Conservation (phyloP, 2,329 filamentous ascomycete genomes). For the Stylonectria norvegica region DNA sequence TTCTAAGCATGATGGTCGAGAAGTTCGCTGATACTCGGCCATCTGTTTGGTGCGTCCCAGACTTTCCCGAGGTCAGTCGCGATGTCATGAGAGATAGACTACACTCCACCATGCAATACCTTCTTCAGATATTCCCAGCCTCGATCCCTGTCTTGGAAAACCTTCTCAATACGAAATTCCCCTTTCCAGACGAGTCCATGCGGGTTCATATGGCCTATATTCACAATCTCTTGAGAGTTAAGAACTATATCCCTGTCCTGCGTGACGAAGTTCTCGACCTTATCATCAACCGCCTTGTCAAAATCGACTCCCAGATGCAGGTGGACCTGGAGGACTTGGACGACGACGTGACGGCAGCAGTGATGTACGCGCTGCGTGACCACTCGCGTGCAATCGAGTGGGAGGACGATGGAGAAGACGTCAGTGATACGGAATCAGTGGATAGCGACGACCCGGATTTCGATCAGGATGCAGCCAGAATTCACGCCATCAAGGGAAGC, state of each 20-base stretch:
- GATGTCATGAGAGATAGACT: constrained; percentile 67
- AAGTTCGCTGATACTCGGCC: constrained; percentile 61
- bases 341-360: constrained; percentile 75
- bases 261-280: constrained; percentile 77
- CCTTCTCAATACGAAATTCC: constrained; percentile 66
- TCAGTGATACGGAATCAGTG: constrained; percentile 68
- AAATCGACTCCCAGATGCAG: constrained; percentile 94
- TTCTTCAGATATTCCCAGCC: constrained; percentile 79
- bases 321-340: constrained; percentile 89
- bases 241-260: constrained; percentile 73
- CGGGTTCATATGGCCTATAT: constrained; percentile 85
- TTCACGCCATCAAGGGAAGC: constrained; percentile 73
- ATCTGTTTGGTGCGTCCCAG: constrained; percentile 46
- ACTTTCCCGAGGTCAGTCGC: constrained; percentile 58
- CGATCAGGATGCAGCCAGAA: constrained; percentile 58
- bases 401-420: constrained; percentile 57
- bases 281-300: constrained; percentile 82
- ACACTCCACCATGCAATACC: constrained; percentile 70
- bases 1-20: constrained; percentile 76
- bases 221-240: constrained; percentile 74
- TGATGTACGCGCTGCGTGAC: constrained; percentile 51
- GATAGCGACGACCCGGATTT: constrained; percentile 67
- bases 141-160: constrained; percentile 67
- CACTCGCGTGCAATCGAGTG: constrained; percentile 29
- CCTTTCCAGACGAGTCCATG: constrained; percentile 71